Evolutionary conservation across 1,284 basidiomycete species (phyloP).

Genomic region (Rhodotorula glutinis): DNA sequence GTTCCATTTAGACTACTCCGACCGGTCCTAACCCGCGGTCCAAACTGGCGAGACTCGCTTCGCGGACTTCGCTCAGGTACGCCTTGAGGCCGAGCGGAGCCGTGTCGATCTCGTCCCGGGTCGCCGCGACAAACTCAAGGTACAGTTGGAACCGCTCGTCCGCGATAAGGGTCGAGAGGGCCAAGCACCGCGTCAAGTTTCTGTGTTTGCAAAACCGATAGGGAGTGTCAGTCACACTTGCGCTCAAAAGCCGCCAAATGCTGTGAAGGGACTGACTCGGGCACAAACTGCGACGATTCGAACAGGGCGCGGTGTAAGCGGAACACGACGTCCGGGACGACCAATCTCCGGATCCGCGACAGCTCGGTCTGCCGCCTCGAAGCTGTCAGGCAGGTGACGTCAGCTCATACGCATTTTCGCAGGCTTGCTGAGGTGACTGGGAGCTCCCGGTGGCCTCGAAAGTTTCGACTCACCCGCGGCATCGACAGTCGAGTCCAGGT

Average conservation of each 20-base stretch:
- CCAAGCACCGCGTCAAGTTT: conserved; percentile 73
- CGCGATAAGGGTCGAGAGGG: conserved; percentile 78
- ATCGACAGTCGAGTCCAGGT: conserved; percentile 16
- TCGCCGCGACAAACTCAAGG: conserved; percentile 71
- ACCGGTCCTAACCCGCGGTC: conserved; percentile 57
- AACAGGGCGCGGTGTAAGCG: conserved; percentile 74
- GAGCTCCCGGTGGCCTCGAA: too few relatives aligned
- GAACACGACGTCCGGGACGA: conserved; percentile 85
- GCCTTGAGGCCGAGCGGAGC: conserved; percentile 57
- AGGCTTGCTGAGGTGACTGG: background rate
- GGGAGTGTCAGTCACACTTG: too few relatives aligned
- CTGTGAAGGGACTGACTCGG: conserved; percentile 70
- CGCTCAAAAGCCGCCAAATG: too few relatives aligned
- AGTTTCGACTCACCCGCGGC: conserved; percentile 5
- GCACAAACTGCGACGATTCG: conserved; percentile 62
- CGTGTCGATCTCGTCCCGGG: conserved; percentile 46
- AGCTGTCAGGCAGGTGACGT: conserved; percentile 45
- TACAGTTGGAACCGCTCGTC: conserved; percentile 84
- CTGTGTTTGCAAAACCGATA: conserved; percentile 54
- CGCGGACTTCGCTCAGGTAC: conserved; percentile 68
- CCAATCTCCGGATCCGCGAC: conserved; percentile 76
- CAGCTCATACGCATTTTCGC: too few relatives aligned
- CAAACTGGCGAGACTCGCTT: conserved; percentile 65
- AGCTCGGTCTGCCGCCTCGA: conserved; percentile 67
- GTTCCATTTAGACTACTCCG: background rate